A percentile compares a stretch with the other conserved stretches of the same genome.
phyloP scores from a whole-genome alignment of 1,139 yeast species.

The Taphrina deformans region DNA sequence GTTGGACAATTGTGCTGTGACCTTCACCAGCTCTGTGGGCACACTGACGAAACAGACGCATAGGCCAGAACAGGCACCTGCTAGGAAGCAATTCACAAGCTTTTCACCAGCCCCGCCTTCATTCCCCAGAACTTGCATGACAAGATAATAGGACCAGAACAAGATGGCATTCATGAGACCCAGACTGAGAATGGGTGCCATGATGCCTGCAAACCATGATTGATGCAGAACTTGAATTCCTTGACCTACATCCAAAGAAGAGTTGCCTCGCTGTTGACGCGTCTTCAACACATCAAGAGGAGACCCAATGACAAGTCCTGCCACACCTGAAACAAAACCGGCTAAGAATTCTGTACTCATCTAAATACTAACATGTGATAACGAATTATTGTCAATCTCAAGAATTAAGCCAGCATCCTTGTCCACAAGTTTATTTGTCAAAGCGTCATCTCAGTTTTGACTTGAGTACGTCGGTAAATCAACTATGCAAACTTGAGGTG shows the following conservation, averaged over 20 bases:
- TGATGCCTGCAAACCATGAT: slow-evolving; percentile 38
- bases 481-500: too few relatives aligned
- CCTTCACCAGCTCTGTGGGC: slow-evolving; percentile 40
- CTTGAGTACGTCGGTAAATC: too few relatives aligned
- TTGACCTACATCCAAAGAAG: not conserved
- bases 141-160: slow-evolving; percentile 18
- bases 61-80: slow-evolving; percentile 40
- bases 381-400: too few relatives aligned
- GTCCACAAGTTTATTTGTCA: too few relatives aligned
- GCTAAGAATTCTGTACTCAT: slow-evolving; percentile 35
- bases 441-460: too few relatives aligned
- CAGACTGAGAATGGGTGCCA: slow-evolving; percentile 40
- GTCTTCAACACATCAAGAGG: slow-evolving; percentile 41
- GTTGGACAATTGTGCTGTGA: slow-evolving; percentile 38
- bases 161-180: slow-evolving; percentile 39
- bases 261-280: slow-evolving; percentile 6
- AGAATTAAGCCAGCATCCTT: too few relatives aligned
- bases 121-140: not conserved
- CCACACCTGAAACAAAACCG: slow-evolving; percentile 41
- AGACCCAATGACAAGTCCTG: slow-evolving; percentile 40
- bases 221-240: not conserved
- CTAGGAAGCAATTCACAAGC: slow-evolving; percentile 11
- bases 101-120: not conserved
- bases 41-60: slow-evolving; percentile 39
- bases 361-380: not conserved